Evolutionary conservation across 1,139 yeast genomes (phyloP).

Genomic region (Geotrichum candidum): DNA sequence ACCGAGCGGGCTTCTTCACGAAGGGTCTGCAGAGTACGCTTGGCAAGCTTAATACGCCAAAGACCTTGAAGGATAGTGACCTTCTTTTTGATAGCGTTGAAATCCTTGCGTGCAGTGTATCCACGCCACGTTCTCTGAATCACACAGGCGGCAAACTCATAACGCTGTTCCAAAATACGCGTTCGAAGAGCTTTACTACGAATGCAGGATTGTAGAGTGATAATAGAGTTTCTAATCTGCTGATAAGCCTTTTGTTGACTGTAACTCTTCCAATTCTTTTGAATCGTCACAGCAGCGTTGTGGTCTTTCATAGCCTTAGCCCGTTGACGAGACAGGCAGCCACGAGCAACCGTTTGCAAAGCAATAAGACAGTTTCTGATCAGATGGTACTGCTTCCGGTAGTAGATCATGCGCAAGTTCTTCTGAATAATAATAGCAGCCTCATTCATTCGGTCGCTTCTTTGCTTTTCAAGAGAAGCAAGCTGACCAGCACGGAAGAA

Average conservation of each 20-base stretch:
- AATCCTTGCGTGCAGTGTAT: conserved; percentile 44
- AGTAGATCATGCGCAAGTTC: conserved; percentile 62
- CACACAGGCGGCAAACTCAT: conserved; percentile 58
- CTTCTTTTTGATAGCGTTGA: conserved; percentile 42
- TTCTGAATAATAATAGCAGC: conserved; percentile 86
- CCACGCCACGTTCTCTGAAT: conserved; percentile 71
- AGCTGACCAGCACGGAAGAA: conserved; percentile 93
- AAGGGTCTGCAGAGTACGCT: conserved; percentile 53
- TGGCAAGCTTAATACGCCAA: conserved; percentile 71
- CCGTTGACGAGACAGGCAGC: conserved; percentile 52
- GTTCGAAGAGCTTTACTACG: conserved; percentile 62
- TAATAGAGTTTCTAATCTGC: conserved; percentile 45
- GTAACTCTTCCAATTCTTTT: conserved; percentile 65
- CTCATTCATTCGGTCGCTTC: conserved; percentile 67
- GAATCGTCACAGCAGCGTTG: conserved; percentile 65
- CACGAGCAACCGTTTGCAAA: conserved; percentile 61
- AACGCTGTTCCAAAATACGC: conserved; percentile 43
- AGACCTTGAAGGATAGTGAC: conserved; percentile 71
- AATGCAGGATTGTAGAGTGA: conserved; percentile 58
- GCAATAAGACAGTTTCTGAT: conserved; percentile 50
- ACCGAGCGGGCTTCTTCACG: conserved; percentile 87
- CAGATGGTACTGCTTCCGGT: conserved; percentile 55
- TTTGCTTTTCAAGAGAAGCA: conserved; percentile 78
- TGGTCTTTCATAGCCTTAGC: conserved; percentile 55
- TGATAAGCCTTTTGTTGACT: conserved; percentile 46